Percentiles rank a stretch among this genome's conserved stretches.
Conservation (phyloP, 192 early-diverging fungal species). For the Entophlyctis luteolus region DNA sequence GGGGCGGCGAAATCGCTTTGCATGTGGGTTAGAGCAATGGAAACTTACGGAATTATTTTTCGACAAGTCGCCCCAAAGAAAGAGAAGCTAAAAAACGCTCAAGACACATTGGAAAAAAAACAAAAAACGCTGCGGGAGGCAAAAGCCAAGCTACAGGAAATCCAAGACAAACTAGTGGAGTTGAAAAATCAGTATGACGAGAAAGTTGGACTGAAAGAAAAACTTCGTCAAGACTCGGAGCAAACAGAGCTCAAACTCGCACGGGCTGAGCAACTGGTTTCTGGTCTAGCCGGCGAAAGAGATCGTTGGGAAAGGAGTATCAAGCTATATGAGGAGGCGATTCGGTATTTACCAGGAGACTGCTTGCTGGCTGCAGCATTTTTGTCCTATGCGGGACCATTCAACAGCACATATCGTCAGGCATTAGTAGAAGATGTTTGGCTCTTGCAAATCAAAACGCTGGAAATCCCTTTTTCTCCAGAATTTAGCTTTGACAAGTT, state of each 20-base stretch:
- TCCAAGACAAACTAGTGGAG: slow-evolving; percentile 60
- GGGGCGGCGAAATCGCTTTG: slow-evolving; percentile 57
- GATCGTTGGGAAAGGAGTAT: slow-evolving; percentile 58
- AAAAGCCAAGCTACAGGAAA: slow-evolving; percentile 56
- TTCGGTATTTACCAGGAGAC: slow-evolving; percentile 53
- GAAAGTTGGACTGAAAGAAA: slow-evolving; percentile 54
- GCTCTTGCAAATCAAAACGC: slow-evolving; percentile 54
- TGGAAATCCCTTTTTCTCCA: slow-evolving; percentile 55
- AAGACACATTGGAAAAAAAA: slow-evolving; percentile 59
- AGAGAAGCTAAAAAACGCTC: slow-evolving; percentile 52
- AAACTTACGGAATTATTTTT: slow-evolving; percentile 57
- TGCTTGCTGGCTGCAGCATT: slow-evolving; percentile 57
- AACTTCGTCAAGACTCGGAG: slow-evolving; percentile 55
- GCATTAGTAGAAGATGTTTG: slow-evolving; percentile 43
- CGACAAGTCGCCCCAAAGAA: slow-evolving; percentile 59
- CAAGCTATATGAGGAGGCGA: slow-evolving; percentile 50
- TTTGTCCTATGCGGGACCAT: slow-evolving; percentile 59
- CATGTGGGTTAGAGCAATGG: slow-evolving; percentile 63
- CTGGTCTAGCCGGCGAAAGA: slow-evolving; percentile 53
- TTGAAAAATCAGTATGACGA: slow-evolving; percentile 60
- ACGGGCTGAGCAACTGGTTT: slow-evolving; percentile 56
- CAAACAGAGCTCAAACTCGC: slow-evolving; percentile 51
- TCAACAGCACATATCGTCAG: slow-evolving; percentile 56
- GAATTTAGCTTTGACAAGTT: slow-evolving; percentile 53
- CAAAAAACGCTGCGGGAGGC: slow-evolving; percentile 53